Percentiles rank a stretch among this genome's conserved stretches.
Conservation (phyloP, 176 grass and related monocot species). For the Zoysia japonica region DNA sequence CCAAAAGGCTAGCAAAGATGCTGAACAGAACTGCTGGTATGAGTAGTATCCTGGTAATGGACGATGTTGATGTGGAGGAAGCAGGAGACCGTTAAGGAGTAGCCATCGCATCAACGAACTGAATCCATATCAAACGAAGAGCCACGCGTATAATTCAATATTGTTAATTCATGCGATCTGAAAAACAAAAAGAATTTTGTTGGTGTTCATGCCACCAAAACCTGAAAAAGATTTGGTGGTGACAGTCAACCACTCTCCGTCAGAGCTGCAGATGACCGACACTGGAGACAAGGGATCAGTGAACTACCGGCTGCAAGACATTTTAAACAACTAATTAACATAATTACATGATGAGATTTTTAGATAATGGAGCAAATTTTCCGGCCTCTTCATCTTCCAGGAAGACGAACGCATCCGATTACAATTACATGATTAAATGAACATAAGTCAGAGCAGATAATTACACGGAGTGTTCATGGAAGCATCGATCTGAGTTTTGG, state of each 20-base stretch:
- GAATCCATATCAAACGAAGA: not conserved
- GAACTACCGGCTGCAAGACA: not conserved
- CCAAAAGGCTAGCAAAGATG: constrained; percentile 10
- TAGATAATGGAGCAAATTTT: too few species aligned
- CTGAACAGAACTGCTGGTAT: constrained; percentile 1
- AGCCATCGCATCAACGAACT: constrained; percentile 39
- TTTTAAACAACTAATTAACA: not conserved
- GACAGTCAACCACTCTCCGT: not conserved
- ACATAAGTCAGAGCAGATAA: too few species aligned
- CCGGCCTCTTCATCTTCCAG: too few species aligned
- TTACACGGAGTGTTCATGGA: too few species aligned
- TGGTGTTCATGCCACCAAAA: constrained; percentile 21
- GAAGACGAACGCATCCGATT: too few species aligned
- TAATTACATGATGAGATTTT: not conserved
- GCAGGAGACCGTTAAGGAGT: constrained; percentile 28
- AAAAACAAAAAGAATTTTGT: not conserved
- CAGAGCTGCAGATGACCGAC: constrained; percentile 32
- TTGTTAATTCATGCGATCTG: not conserved
- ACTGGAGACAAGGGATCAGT: not conserved
- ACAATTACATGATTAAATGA: too few species aligned
- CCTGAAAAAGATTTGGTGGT: constrained; percentile 35
- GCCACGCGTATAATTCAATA: not conserved
- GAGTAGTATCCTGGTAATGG: not conserved
- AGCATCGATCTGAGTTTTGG: too few species aligned
- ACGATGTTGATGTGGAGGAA: constrained; percentile 30